Evolutionary conservation across 2,329 filamentous ascomycete species (phyloP).

Genomic region (Cadophora luteo-olivacea): DNA sequence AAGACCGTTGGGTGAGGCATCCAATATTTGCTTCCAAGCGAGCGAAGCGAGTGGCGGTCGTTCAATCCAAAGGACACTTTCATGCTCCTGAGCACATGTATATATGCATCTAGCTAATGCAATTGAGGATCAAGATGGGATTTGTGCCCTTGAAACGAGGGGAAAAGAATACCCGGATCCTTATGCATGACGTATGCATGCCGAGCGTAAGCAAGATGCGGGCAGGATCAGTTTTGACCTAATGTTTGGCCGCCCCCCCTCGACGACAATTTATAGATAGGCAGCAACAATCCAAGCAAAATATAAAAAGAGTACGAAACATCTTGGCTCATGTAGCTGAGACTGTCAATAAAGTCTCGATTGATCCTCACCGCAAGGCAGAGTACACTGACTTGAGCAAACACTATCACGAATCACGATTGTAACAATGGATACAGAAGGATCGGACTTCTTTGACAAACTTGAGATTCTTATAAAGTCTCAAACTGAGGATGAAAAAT

Average conservation of each 20-base stretch:
- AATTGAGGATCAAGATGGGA: not conserved
- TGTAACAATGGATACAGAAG: not conserved
- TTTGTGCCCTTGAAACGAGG: not conserved
- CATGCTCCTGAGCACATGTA: too few species aligned
- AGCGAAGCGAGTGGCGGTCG: not conserved
- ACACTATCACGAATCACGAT: too few species aligned
- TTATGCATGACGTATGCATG: constrained; percentile 2
- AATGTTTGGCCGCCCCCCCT: not conserved
- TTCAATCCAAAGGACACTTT: too few species aligned
- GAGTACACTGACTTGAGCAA: not conserved
- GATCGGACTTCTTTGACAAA: not conserved
- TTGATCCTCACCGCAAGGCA: not conserved
- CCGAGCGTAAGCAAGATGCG: not conserved
- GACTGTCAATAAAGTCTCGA: too few species aligned
- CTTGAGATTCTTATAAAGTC: constrained; percentile 15
- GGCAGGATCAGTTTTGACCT: not conserved
- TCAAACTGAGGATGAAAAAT: not conserved
- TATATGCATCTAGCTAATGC: not conserved
- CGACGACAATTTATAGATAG: not conserved
- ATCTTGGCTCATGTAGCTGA: too few species aligned
- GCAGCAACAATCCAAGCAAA: not conserved
- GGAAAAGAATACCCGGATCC: not conserved
- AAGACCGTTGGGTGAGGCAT: too few species aligned
- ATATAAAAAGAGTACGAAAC: too few species aligned
- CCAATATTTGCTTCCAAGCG: not conserved